Evolutionary conservation across 1,284 basidiomycete genomes (phyloP).

Genomic region (Gymnopus androsaceus): DNA sequence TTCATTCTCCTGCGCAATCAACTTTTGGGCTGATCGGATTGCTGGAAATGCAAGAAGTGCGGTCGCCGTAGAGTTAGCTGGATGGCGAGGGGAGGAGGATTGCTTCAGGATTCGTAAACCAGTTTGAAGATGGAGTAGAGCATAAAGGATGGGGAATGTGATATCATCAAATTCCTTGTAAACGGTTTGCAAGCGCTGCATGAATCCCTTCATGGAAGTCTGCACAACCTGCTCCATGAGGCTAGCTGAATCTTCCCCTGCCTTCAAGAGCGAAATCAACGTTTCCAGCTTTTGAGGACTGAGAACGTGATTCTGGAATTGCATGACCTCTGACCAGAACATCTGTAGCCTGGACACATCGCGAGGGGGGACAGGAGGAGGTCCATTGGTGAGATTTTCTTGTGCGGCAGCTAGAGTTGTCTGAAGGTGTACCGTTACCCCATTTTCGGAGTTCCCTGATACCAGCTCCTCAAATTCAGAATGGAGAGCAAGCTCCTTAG

Average conservation of each 20-base stretch:
- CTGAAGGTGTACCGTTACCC: conserved; percentile 47
- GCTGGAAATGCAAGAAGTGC: conserved; percentile 60
- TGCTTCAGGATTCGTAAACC: conserved; percentile 69
- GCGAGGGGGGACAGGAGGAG: conserved; percentile 35
- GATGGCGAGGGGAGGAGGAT: conserved; percentile 6
- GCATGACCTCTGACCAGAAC: conserved; percentile 82
- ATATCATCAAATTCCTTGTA: conserved; percentile 76
- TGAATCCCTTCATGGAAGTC: conserved; percentile 65
- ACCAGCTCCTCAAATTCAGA: conserved; percentile 55
- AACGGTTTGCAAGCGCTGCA: conserved; percentile 54
- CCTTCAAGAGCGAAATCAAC: conserved; percentile 36
- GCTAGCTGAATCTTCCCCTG: conserved; percentile 37
- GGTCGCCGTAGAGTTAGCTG: conserved; percentile 24
- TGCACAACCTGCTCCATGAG: conserved; percentile 65
- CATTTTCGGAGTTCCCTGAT: conserved; percentile 64
- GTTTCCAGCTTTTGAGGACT: conserved; percentile 48
- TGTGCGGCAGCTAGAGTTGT: conserved; percentile 37
- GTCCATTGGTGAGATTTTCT: conserved; percentile 26
- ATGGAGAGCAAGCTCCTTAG: conserved; percentile 61
- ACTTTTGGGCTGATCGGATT: conserved; percentile 38
- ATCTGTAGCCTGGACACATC: conserved; percentile 66
- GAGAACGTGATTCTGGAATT: conserved; percentile 66
- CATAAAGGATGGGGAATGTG: conserved; percentile 62
- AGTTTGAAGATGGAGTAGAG: conserved; percentile 68
- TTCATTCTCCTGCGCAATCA: conserved; percentile 29